Percentiles rank a stretch among this genome's conserved stretches.
These are phyloP conservation scores for Irineochytrium annulatum DNA, from an alignment of 192 early-diverging fungal species.

Conservation along the genomic window DNA sequence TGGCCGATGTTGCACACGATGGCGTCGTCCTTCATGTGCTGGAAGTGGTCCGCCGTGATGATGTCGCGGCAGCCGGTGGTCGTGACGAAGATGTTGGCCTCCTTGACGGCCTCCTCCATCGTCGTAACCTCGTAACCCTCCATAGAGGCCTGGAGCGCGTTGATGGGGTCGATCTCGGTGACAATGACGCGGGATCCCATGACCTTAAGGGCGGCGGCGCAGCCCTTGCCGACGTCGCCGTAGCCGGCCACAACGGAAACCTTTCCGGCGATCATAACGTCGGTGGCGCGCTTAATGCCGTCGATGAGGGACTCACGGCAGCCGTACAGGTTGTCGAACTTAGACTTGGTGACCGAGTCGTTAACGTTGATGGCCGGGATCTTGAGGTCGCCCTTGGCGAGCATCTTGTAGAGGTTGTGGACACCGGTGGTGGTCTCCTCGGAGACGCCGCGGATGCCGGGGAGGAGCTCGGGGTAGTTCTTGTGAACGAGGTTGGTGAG, in stretches of 20 bases:
- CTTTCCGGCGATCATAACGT: constrained; percentile 99
- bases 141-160: constrained; percentile 98
- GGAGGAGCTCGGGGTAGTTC: constrained; percentile 85
- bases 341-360: constrained; percentile 99
- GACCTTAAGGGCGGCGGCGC: constrained; percentile 92
- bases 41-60: constrained; percentile 89
- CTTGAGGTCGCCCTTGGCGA: constrained; percentile 94
- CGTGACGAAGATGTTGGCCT: constrained; percentile 98
- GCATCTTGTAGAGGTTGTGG: constrained; percentile 99
- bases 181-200: constrained; percentile 98
- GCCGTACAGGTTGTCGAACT: constrained; percentile 99
- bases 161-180: constrained; percentile 99
- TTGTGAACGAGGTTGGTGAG: constrained; percentile 95
- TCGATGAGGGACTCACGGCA: constrained; percentile 99
- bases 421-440: constrained; percentile 99
- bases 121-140: constrained; percentile 99
- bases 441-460: constrained; percentile 86
- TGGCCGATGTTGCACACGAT: constrained; percentile 99
- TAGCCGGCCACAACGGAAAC: constrained; percentile 96
- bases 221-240: constrained; percentile 99
- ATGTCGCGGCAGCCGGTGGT: constrained; percentile 99
- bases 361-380: constrained; percentile 99
- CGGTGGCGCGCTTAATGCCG: constrained; percentile 99
- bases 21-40: constrained; percentile 93
- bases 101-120: constrained; percentile 88